phyloP scores from a whole-genome alignment of 441 rosid genomes.

The Euphorbia celastroides region DNA sequence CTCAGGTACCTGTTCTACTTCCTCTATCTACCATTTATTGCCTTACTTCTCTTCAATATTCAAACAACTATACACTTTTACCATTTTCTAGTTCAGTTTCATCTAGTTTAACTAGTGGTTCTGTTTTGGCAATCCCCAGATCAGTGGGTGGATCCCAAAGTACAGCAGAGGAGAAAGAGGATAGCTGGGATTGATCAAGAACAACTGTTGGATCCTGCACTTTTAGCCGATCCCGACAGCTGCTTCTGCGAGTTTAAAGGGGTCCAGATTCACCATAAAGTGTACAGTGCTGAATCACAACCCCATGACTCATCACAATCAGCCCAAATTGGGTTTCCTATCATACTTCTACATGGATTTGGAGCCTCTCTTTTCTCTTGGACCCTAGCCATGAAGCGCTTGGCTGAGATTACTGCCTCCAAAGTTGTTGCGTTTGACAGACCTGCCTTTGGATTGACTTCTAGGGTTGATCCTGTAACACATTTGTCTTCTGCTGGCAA shows the following conservation, averaged over 20 bases:
- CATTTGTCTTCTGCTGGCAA: constrained; percentile 8
- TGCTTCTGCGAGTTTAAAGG: constrained; percentile 86
- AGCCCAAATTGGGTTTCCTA: constrained; percentile 33
- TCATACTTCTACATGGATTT: constrained; percentile 81
- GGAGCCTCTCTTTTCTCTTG: constrained; percentile 94
- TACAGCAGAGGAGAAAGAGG: constrained; percentile 27
- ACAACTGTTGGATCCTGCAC: constrained; percentile 50
- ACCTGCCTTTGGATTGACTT: constrained; percentile 88
- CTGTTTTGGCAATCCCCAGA: constrained; percentile 19
- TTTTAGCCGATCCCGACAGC: constrained; percentile 82
- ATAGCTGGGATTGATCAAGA: constrained; percentile 68
- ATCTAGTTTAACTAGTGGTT: not conserved
- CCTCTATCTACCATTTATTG: not conserved
- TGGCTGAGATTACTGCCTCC: constrained; percentile 51
- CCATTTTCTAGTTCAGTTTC: not conserved
- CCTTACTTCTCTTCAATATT: not conserved
- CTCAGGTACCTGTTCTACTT: not conserved
- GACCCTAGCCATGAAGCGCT: constrained; percentile 66
- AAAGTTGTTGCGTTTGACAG: constrained; percentile 87
- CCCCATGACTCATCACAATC: constrained; percentile 10
- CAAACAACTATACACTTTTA: too few relatives aligned
- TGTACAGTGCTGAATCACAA: constrained; percentile 33
- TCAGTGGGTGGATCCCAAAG: constrained; percentile 22
- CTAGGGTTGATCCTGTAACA: constrained; percentile 18
- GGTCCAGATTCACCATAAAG: constrained; percentile 70